Evolutionary conservation across 2,329 filamentous ascomycete species (phyloP), one percentile per base, ranked within the genome.

Genomic region (Neonectria coccinea): DNA sequence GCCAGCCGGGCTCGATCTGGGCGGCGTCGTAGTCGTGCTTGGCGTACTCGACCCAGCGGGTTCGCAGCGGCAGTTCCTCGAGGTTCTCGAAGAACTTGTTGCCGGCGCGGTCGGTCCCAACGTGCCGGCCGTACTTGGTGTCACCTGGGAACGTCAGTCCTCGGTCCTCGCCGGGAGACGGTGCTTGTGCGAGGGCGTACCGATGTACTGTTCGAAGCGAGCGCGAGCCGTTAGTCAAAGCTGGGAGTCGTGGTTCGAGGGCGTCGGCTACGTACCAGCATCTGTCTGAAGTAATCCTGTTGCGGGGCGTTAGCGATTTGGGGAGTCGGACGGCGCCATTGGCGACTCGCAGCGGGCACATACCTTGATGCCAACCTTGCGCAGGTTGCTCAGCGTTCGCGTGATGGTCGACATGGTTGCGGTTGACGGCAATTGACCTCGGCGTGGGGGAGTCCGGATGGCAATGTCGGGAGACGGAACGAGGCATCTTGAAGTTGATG

Each of bases 31-130:
- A 92, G 80, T 98, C 93, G 74, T 92, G 86, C 80, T 92, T 87
- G 83, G 93, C 95, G 86, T 97, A 99, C 81, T 98, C 94, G 69
- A 99, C 92, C 96, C 97, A 99, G 85, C 94, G 89, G 73, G 94
- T 97, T 76, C 95, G 92, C 75, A 97, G 94, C 63, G 96, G 96
- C 65, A 99, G 86, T 81, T 99, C 96, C 79, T 98, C 94, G 76
- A 89, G 81, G 85, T 99, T 97, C 87, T 99, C 96, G 80, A 89
- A 99, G 87, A 87, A 99, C 84, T 97, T 98, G 89, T 99, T 99
- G 80, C 96, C 97, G 79, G 90, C 97, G 80, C 90, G 89, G 84
- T 99, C 96, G 76, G 84, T 88, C 74, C 91, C 96, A 71, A 99
- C 88, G 72, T 97, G 86, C 47, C 88, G 89, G 76, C 96, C 97